These are phyloP conservation scores for Scalesia atractyloides DNA, from an alignment of 129 eudicot species.

Conservation along the genomic window DNA sequence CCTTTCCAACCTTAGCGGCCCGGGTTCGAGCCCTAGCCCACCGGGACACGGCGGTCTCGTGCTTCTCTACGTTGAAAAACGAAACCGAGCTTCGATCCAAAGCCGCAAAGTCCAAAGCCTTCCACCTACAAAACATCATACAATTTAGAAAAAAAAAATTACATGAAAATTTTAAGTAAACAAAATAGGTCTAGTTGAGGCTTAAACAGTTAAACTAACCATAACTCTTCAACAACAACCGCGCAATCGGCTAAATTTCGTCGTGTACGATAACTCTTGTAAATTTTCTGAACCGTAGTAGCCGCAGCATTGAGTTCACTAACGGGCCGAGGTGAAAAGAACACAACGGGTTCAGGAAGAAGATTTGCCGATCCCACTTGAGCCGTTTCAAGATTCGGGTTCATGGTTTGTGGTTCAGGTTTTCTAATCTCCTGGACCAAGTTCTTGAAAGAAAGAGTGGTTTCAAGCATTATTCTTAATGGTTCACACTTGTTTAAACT, in stretches of 20 bases:
- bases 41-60: constrained; percentile 74
- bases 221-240: constrained; percentile 87
- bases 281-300: constrained; percentile 71
- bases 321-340: constrained; percentile 84
- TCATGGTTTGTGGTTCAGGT: constrained; percentile 31
- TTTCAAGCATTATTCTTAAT: constrained; percentile 57
- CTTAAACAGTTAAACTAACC: constrained; percentile 47
- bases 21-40: constrained; percentile 93
- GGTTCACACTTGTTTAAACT: constrained; percentile 55
- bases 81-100: constrained; percentile 77
- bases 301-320: constrained; percentile 93
- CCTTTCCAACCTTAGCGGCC: constrained; percentile 97
- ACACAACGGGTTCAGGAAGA: constrained; percentile 67
- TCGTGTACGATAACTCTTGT: constrained; percentile 85
- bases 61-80: constrained; percentile 76
- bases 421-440: constrained; percentile 47
- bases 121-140: constrained; percentile 63
- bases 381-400: constrained; percentile 28
- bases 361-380: constrained; percentile 34
- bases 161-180: not conserved
- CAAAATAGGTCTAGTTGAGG: not conserved
- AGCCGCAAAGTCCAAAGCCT: constrained; percentile 86
- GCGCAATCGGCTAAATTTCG: constrained; percentile 95
- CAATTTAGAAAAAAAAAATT: constrained; percentile 13
- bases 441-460: constrained; percentile 70